Evolutionary conservation across 306 rosid genomes (phyloP), one percentile per base, ranked within the genome.

Genomic region (Dicorynia guianensis): DNA sequence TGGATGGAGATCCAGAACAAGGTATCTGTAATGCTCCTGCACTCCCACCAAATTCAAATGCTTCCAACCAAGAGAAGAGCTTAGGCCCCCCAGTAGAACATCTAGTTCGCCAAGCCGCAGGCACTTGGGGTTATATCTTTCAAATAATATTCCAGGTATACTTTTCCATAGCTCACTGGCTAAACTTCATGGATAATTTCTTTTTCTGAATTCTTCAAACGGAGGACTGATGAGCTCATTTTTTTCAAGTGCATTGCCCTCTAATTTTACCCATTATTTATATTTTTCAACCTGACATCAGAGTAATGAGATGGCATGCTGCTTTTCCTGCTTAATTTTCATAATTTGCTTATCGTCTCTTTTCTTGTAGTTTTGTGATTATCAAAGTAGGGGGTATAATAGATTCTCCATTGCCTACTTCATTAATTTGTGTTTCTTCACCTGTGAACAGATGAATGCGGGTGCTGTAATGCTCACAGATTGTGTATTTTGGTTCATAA

Each of bases 401-500:
- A 50, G 56, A 33, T 34, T 52, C 59, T 19, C 43, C 74, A 38
- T 58, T 34, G 74, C 33, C 57, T 48, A 39, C 10, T 35, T 82
- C 13, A 64, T 8, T 70, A 52, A 70, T 40, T 34, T 15, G 52
- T 62, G 61, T 71, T 77, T 67, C 47, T 63, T 43, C 75, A 67
- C 72, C 44, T 73, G 54, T 67, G 63, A 63, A 83, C 82, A 96
- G 99, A 96, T 96, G 89, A 96, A 90, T 82, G 98, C 97, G 43
- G 99, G 99, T 7, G 98, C 99, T 43, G 97, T 95, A 20, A 53
- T 90, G 76, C 91, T 95, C 76, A 95, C 99, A 50, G 99, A 95
- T 68, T 87, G 91, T 53, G 98, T 93, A 36, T 96, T 90, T 76
- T 96, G 99, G 99, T 89, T 92, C 85, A 63, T 92, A 57, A 75